Evolutionary conservation across 2,329 filamentous ascomycete species (phyloP), one percentile per base, ranked within the genome.

Genomic region (Aspergillus quadrilineatus): DNA sequence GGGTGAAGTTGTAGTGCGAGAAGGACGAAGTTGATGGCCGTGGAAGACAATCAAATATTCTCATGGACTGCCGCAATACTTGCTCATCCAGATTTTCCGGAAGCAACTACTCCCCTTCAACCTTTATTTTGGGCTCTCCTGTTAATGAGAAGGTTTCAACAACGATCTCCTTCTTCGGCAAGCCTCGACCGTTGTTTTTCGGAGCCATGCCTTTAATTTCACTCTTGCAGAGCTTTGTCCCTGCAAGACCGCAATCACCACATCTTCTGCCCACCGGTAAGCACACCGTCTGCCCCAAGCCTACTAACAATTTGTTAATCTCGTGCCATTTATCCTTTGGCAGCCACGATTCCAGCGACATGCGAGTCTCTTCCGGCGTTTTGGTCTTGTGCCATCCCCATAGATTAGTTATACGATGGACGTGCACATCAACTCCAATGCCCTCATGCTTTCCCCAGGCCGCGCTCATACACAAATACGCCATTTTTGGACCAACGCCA

Each of bases 401-500:
- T 29, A 96, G 79, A 75, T 96, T 96, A 50, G 91, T 93, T 74
- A 97, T 95, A 54, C 92, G 88, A 75, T 96, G 92, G 3, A 97
- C 92, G 74, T 97, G 92, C 4, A 96, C 92, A 72, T 97, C 92
- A 48, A 97, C 92, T 28, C 92, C 92, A 62, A 97, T 96, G 6
- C 92, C 92, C 63, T 87, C 81, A 49, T 85, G 80, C 44, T 81
- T 77, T 2, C 85, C 85, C 88, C 88, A 82, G 67, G 88, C 90
- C 0, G 88, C 88, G 46, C 87, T 88, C 78, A 96, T 84, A 70
- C 89, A 93, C 22, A 97, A 82, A 72, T 94, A 92, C 10, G 88
- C 92, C 92, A 97, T 97, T 76, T 97, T 97, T 30, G 92, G 92
- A 0, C 92, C 92, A 1, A 97, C 92, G 4, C 92, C 92, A 0